phyloP scores from a whole-genome alignment of 1,284 basidiomycete genomes.

The Amylostereum chailletii region DNA sequence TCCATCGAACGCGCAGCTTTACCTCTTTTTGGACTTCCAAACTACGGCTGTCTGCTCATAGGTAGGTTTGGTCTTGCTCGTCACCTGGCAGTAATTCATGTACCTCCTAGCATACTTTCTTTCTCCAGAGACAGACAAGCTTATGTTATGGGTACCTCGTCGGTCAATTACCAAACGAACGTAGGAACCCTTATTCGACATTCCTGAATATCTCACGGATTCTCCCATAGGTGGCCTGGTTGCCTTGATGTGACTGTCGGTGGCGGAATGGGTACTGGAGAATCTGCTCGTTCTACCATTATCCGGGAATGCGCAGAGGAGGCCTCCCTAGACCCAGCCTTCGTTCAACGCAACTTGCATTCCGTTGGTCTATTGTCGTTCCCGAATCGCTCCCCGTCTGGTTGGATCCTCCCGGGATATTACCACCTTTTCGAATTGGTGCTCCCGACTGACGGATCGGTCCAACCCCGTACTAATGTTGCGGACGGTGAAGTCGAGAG shows the following conservation, averaged over 20 bases:
- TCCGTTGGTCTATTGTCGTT: slow-evolving; percentile 28
- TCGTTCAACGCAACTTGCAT: slow-evolving; percentile 20
- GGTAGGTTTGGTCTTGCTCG: slow-evolving; percentile 15
- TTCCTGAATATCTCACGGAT: not conserved
- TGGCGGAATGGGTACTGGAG: slow-evolving; percentile 31
- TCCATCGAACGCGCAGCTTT: slow-evolving; percentile 33
- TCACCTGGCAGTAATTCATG: not conserved
- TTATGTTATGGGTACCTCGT: slow-evolving; percentile 30
- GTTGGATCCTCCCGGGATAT: slow-evolving; percentile 32
- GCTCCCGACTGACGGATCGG: slow-evolving; percentile 23
- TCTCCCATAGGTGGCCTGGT: slow-evolving; percentile 27
- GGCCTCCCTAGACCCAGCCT: slow-evolving; percentile 26
- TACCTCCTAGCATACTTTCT: slow-evolving; percentile 15
- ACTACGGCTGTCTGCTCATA: slow-evolving; percentile 33
- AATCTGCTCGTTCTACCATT: slow-evolving; percentile 25
- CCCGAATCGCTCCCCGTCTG: slow-evolving; percentile 29
- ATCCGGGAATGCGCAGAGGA: slow-evolving; percentile 32
- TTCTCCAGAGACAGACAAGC: slow-evolving; percentile 16
- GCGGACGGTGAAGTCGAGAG: slow-evolving; percentile 34
- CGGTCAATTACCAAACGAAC: slow-evolving; percentile 30
- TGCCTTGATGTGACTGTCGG: slow-evolving; percentile 33
- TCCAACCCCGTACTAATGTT: slow-evolving; percentile 25
- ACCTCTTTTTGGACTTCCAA: slow-evolving; percentile 33
- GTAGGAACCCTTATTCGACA: slow-evolving; percentile 17
- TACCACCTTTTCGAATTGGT: slow-evolving; percentile 34